Conservation (phyloP, 1,139 yeast genomes). For the Lodderomyces beijingensis region DNA sequence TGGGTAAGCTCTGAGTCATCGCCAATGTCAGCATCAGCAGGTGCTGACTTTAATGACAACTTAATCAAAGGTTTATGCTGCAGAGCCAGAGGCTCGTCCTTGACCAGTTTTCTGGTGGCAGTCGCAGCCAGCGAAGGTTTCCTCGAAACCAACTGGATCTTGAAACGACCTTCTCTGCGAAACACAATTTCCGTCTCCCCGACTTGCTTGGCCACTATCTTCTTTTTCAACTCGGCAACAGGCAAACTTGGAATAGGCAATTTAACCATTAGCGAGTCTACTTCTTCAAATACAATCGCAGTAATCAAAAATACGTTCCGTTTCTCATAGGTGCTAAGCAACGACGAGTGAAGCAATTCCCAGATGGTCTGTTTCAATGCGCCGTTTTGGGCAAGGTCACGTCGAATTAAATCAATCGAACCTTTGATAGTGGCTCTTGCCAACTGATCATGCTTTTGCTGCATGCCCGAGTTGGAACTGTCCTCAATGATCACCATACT, state of each 20-base stretch:
- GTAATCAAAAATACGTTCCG: slow-evolving; percentile 63
- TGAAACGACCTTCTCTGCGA: slow-evolving; percentile 43
- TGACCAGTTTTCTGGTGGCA: slow-evolving; percentile 7
- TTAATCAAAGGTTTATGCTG: slow-evolving; percentile 13
- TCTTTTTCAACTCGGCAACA: slow-evolving; percentile 48
- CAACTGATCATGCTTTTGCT: slow-evolving; percentile 39
- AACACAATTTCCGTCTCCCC: slow-evolving; percentile 45
- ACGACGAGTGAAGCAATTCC: slow-evolving; percentile 63
- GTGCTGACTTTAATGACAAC: slow-evolving; percentile 13
- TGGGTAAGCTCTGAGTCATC: too few relatives aligned
- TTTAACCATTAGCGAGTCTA: slow-evolving; percentile 55
- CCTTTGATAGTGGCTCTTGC: slow-evolving; percentile 53
- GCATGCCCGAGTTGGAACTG: slow-evolving; percentile 40
- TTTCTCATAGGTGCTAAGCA: slow-evolving; percentile 55
- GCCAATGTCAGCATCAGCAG: too few relatives aligned
- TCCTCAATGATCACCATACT: slow-evolving; percentile 50
- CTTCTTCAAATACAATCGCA: slow-evolving; percentile 62
- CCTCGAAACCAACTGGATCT: slow-evolving; percentile 33
- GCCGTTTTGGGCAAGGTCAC: slow-evolving; percentile 59
- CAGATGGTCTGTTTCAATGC: slow-evolving; percentile 62
- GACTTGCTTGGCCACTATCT: slow-evolving; percentile 52
- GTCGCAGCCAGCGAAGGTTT: slow-evolving; percentile 11
- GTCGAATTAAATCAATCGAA: slow-evolving; percentile 61
- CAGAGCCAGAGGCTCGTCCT: slow-evolving; percentile 1
- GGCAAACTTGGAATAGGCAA: slow-evolving; percentile 59